phyloP scores from a whole-genome alignment of 768 basidiomycete genomes.

The Tylopilus felleus region DNA sequence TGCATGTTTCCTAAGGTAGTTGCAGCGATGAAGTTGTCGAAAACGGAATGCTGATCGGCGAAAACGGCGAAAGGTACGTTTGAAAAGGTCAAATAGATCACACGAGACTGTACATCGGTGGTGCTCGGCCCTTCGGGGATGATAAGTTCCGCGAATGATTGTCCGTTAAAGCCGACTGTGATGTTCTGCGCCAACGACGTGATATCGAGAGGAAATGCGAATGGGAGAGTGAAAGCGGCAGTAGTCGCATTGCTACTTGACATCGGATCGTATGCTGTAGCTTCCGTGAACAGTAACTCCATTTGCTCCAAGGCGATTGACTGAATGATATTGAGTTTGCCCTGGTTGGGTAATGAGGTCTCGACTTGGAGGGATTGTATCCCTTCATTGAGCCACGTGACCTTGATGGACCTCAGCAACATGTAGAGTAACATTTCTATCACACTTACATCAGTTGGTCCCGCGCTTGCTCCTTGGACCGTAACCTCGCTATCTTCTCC shows the following conservation, averaged over 20 bases:
- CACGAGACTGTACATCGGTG: slow-evolving; percentile 60
- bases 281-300: slow-evolving; percentile 53
- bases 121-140: slow-evolving; percentile 54
- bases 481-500: slow-evolving; percentile 58
- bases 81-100: slow-evolving; percentile 58
- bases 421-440: neutral
- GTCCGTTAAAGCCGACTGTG: slow-evolving; percentile 47
- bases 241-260: slow-evolving; percentile 59
- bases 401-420: slow-evolving; percentile 35
- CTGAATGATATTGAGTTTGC: slow-evolving; percentile 59
- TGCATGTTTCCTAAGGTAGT: slow-evolving; percentile 49
- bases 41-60: slow-evolving; percentile 44
- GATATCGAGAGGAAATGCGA: slow-evolving; percentile 68
- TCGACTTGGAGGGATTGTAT: slow-evolving; percentile 59
- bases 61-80: slow-evolving; percentile 59
- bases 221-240: slow-evolving; percentile 65
- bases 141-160: slow-evolving; percentile 55
- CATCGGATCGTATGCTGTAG: slow-evolving; percentile 53
- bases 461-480: slow-evolving; percentile 59
- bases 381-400: slow-evolving; percentile 69
- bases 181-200: slow-evolving; percentile 58
- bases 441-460: slow-evolving; percentile 48
- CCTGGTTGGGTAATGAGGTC: slow-evolving; percentile 61
- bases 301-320: slow-evolving; percentile 60
- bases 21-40: slow-evolving; percentile 59